A percentile compares a stretch with the other conserved stretches of the same genome.
Evolutionary conservation across 2,329 filamentous ascomycete species (phyloP).

Genomic region (Neofusicoccum sp.): DNA sequence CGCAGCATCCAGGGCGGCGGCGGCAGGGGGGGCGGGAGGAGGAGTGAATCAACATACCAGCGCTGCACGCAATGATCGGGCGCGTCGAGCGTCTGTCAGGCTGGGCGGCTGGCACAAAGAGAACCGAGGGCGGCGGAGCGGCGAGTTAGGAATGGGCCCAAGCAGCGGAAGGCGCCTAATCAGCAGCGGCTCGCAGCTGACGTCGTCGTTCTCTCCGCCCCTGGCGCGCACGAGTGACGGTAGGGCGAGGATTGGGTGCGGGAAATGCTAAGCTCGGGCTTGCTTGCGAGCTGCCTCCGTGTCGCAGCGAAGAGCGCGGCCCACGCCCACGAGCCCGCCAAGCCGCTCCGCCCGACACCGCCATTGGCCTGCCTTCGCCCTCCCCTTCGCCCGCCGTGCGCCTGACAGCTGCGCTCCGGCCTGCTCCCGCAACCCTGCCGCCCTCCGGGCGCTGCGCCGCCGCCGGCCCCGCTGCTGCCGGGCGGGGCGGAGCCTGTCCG

Average conservation of each 20-base stretch:
- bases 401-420: not conserved
- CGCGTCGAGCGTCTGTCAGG: constrained; percentile 38
- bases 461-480: not conserved
- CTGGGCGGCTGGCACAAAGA: constrained; percentile 31
- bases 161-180: constrained; percentile 24
- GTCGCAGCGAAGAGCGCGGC: constrained; percentile 14
- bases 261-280: constrained; percentile 16
- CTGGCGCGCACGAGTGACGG: constrained; percentile 24
- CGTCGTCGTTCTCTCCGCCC: constrained; percentile 25
- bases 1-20: not conserved
- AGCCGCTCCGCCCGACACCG: constrained; percentile 7
- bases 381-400: not conserved
- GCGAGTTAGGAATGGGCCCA: constrained; percentile 29
- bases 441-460: not conserved
- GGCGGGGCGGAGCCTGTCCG: not conserved
- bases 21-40: constrained; percentile 12
- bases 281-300: constrained; percentile 15
- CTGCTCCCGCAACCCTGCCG: not conserved
- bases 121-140: constrained; percentile 22
- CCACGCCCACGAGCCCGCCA: constrained; percentile 14
- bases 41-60: constrained; percentile 34
- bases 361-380: constrained; percentile 3
- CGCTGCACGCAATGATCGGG: constrained; percentile 24
- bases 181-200: constrained; percentile 32
- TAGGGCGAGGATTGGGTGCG: constrained; percentile 11